Conservation (phyloP, 176 grass and related monocot species). For the Cymbopogon citratus region DNA sequence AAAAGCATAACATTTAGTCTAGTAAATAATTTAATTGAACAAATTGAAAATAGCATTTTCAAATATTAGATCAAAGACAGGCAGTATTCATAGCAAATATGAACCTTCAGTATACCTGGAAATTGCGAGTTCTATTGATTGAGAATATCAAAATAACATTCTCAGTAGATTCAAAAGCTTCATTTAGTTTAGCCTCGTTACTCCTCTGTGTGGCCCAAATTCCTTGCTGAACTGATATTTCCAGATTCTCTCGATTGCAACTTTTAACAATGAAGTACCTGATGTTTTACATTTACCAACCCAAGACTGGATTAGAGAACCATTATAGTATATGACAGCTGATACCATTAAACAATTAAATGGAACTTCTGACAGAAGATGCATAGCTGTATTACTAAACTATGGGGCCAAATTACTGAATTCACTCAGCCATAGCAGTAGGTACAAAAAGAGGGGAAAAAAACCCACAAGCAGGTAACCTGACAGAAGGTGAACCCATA, state of each 20-base stretch:
- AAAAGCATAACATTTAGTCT: slow-evolving; percentile 18
- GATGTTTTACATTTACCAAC: slow-evolving; percentile 51
- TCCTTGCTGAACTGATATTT: slow-evolving; percentile 97
- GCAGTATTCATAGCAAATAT: slow-evolving; percentile 20
- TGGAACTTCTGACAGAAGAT: slow-evolving; percentile 10
- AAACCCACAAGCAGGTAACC: not conserved
- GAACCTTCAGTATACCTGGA: slow-evolving; percentile 56
- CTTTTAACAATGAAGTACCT: slow-evolving; percentile 99
- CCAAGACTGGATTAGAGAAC: slow-evolving; percentile 42
- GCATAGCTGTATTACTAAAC: not conserved
- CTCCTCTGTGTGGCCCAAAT: slow-evolving; percentile 97
- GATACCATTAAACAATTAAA: slow-evolving; percentile 5
- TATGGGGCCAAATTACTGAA: not conserved
- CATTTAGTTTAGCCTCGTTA: slow-evolving; percentile 97
- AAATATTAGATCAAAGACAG: slow-evolving; percentile 1
- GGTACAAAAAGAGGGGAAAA: not conserved
- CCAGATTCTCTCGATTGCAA: slow-evolving; percentile 95
- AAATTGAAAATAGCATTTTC: not conserved
- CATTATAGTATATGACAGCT: slow-evolving; percentile 8
- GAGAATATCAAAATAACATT: slow-evolving; percentile 99
- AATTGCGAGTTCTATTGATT: slow-evolving; percentile 91
- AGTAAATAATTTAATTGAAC: slow-evolving; percentile 18
- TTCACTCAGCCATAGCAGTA: not conserved
- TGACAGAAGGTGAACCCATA: not conserved
- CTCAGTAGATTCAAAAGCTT: slow-evolving; percentile 95